Evolutionary conservation across 148 eudicot genomes (phyloP).

Genomic region (Dysphania ambrosioides): DNA sequence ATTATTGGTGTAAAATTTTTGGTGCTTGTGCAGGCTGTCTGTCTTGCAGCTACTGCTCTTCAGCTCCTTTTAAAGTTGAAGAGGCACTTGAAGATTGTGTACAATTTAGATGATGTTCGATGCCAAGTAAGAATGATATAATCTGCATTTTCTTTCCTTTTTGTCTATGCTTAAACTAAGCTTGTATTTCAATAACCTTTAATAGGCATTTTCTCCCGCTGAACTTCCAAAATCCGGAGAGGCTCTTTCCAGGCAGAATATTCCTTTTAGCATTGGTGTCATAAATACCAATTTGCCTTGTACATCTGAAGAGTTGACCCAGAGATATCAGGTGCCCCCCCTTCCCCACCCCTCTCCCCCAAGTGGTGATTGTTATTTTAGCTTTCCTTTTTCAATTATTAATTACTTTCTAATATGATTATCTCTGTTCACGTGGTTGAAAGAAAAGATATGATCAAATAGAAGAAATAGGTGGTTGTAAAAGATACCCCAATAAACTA

Average conservation of each 20-base stretch:
- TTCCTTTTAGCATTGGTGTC: conserved; percentile 61
- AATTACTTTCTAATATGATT: background rate
- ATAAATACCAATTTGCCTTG: conserved; percentile 48
- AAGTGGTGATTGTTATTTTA: background rate
- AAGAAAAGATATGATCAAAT: background rate
- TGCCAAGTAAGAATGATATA: conserved; percentile 60
- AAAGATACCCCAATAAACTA: background rate
- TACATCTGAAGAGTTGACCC: conserved; percentile 62
- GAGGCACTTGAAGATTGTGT: conserved; percentile 88
- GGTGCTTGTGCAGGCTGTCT: conserved; percentile 58
- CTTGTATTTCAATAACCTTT: background rate
- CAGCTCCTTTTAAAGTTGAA: conserved; percentile 85
- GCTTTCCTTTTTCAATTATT: background rate
- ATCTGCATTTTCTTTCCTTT: background rate
- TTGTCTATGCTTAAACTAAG: background rate
- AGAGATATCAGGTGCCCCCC: conserved; percentile 70
- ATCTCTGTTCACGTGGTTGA: background rate
- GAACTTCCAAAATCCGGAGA: conserved; percentile 87
- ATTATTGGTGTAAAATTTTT: conserved; percentile 5
- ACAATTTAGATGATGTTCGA: conserved; percentile 74
- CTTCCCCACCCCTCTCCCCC: background rate
- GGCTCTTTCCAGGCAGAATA: conserved; percentile 59
- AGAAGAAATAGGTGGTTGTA: background rate
- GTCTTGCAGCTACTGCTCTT: conserved; percentile 73
- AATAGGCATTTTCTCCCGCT: conserved; percentile 81